Conservation (phyloP, 169 alveolate species). For the Neospora caninum region DNA sequence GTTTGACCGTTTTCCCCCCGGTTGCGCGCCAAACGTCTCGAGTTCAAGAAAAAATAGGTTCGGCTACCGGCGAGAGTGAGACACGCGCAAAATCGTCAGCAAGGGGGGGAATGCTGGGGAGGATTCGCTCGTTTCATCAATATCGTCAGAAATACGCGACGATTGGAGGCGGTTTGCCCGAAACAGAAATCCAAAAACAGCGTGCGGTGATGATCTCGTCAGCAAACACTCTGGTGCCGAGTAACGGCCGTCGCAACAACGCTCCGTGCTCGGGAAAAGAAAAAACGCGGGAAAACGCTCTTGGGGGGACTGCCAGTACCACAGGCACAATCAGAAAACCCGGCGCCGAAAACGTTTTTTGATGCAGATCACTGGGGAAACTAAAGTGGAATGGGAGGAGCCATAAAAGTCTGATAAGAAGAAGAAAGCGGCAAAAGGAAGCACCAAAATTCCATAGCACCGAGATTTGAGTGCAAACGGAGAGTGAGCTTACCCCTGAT, state of each 20-base stretch:
- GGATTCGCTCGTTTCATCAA: background rate
- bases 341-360: background rate
- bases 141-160: background rate
- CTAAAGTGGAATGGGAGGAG: background rate
- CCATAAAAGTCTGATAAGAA: background rate
- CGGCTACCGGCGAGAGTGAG: conserved; percentile 1
- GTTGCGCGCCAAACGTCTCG: background rate
- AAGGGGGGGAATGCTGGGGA: background rate
- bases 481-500: background rate
- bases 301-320: background rate
- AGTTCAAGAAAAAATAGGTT: background rate
- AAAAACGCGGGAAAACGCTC: background rate
- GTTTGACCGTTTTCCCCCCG: background rate
- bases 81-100: background rate
- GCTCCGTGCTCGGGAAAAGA: background rate
- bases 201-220: background rate
- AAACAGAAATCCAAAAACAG: background rate
- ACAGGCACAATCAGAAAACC: background rate
- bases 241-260: background rate
- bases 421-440: background rate
- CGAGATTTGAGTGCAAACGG: background rate
- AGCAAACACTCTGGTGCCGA: background rate
- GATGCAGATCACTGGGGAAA: background rate
- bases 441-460: conserved; percentile 1
- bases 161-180: background rate